Evolutionary conservation across 208 protist genomes (phyloP).

Genomic region (Crithidia thermophila): DNA sequence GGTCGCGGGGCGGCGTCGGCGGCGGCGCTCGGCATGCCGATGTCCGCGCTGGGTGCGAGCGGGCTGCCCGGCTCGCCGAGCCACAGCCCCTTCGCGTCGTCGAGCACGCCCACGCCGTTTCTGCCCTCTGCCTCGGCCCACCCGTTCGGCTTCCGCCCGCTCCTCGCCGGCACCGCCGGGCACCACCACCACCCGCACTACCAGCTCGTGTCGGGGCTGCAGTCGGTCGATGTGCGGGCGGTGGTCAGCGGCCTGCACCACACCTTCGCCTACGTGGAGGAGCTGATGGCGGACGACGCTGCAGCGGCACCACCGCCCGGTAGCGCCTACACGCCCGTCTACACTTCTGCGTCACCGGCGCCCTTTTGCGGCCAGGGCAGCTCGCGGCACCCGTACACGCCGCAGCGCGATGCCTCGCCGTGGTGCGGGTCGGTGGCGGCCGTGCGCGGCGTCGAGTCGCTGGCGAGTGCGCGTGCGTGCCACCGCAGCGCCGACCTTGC

Average conservation of each 20-base stretch:
- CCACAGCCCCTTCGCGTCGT: neutral
- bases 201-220: slow-evolving; percentile 52
- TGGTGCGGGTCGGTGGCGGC: no score
- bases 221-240: slow-evolving; percentile 54
- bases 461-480: no score
- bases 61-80: slow-evolving; percentile 8
- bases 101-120: neutral
- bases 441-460: no score
- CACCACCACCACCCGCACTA: slow-evolving; percentile 34
- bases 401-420: no score
- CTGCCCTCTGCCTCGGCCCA: neutral
- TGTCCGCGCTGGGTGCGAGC: neutral
- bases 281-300: slow-evolving; percentile 21
- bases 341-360: no score
- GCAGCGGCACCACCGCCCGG: neutral
- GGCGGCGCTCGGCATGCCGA: slow-evolving; percentile 5
- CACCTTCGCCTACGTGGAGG: slow-evolving; percentile 81
- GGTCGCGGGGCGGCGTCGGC: neutral
- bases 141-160: neutral
- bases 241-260: slow-evolving; percentile 86
- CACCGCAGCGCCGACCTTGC: no score
- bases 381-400: no score
- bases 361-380: no score
- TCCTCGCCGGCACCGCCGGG: slow-evolving; percentile 16
- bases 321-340: neutral